Evolutionary conservation across 345 rosid species (phyloP).

Genomic region (Lagerstroemia speciosa): DNA sequence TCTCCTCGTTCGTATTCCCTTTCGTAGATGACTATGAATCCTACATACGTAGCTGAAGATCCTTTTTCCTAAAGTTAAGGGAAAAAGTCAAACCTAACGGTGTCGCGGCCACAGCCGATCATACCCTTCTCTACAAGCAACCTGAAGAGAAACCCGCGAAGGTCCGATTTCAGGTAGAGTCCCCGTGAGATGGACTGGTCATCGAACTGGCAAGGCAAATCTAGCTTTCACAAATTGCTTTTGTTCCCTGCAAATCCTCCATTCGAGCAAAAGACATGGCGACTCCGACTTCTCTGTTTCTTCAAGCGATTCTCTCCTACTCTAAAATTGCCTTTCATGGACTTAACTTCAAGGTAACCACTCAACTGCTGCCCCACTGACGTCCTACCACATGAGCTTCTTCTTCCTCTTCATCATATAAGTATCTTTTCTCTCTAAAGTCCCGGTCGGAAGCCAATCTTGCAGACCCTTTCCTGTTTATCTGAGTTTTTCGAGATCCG

Average conservation of each 20-base stretch:
- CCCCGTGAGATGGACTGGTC: conserved; percentile 23
- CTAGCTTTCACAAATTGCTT: no score
- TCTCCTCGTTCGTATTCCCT: no score
- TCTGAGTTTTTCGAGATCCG: neutral
- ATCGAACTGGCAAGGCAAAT: conserved; percentile 42
- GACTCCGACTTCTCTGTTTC: conserved; percentile 40
- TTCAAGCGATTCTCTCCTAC: conserved; percentile 42
- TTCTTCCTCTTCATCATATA: conserved; percentile 15
- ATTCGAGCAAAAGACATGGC: neutral
- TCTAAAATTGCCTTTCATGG: conserved; percentile 17
- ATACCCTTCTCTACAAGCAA: neutral
- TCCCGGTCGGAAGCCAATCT: conserved; percentile 9
- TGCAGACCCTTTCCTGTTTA: conserved; percentile 14
- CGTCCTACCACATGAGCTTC: conserved; percentile 39
- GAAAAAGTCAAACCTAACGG: no score
- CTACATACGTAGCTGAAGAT: no score
- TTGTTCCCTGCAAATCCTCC: no score
- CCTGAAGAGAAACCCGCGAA: neutral
- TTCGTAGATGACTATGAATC: no score
- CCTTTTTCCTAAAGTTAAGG: no score
- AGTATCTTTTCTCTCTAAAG: conserved; percentile 20
- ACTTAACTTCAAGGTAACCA: conserved; percentile 55
- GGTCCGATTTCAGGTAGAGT: neutral
- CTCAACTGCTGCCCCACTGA: conserved; percentile 61
- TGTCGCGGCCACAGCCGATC: neutral